Base-by-base conservation (phyloP, 2,329 filamentous ascomycete genomes). In the Cytospora schulzeri region DNA sequence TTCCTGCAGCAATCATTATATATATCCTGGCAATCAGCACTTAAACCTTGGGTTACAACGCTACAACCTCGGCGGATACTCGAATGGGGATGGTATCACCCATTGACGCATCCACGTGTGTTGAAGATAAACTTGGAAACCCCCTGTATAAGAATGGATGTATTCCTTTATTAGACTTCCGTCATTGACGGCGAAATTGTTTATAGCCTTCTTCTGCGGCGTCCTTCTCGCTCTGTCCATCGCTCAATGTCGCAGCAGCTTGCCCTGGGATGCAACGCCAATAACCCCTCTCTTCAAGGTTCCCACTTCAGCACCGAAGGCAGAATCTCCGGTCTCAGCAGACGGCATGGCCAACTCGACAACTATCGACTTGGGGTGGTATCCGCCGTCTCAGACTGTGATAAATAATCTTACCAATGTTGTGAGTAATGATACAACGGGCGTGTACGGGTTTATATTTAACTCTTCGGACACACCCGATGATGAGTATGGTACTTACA, bases 391-490 rank as follows among this genome's bases (percentile, higher is more conserved):
- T 5, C 63, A 66, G 55, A 70, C 70, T n/a, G 35, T 66, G 33
- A 60, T 73, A 62, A 75, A 75, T 69, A 73, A 74, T 66, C 70
- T 75, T 64, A 71, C 71, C 19, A 41, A 57, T 12, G 66, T 67
- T 6, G 69, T 70, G 45, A 68, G 65, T 58, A 31, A n/a, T n/a
- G 41, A 31, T 38, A 63, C 63, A 9, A 78, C 81, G 2, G 91
- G 89, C 1, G 83, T 88, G 0, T 88, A 92, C 73, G 91, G 89
- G 2, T 93, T 92, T 73, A 82, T 91, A 22, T 95, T 88, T 77
- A 87, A 92, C 71, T 82, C 83, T 38, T 91, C 89, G 1, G 69
- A 77, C 1, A 84, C 85, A 0, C 85, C 90, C 0, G 77, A 81
- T 61, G 72, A 76, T 0, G 69, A 79, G 45, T 89, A 91, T 75